Conservation (phyloP, 1,284 basidiomycete genomes). For the Pyrrhoderma noxium region DNA sequence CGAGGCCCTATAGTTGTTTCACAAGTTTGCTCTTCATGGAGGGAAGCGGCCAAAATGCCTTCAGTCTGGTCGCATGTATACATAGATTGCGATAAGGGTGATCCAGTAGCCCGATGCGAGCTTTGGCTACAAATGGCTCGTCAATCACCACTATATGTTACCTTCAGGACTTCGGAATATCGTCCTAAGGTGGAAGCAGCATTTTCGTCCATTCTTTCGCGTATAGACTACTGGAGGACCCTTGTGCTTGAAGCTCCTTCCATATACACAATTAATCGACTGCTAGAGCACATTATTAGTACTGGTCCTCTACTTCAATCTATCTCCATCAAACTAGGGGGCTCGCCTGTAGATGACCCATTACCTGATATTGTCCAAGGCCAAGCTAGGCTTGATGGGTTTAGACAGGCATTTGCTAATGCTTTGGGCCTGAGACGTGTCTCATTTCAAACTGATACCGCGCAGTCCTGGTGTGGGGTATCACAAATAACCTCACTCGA, state of each 20-base stretch:
- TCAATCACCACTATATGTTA: constrained; percentile 11
- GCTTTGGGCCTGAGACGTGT: constrained; percentile 12
- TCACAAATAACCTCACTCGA: constrained; percentile 10
- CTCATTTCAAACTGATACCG: constrained; percentile 5
- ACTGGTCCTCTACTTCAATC: constrained; percentile 9
- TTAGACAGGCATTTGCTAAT: constrained; percentile 6
- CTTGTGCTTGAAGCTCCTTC: constrained; percentile 14
- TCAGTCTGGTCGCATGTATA: constrained; percentile 53
- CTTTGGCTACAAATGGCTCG: constrained; percentile 18
- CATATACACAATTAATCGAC: constrained; percentile 9
- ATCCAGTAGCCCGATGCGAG: constrained; percentile 32
- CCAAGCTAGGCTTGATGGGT: constrained; percentile 2
- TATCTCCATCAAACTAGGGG: constrained; percentile 7
- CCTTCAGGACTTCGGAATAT: constrained; percentile 13
- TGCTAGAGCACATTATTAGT: constrained; percentile 5
- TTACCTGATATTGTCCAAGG: constrained; percentile 8
- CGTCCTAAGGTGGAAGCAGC: constrained; percentile 5
- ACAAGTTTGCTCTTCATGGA: constrained; percentile 56
- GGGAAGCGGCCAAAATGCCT: constrained; percentile 42
- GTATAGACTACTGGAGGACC: constrained; percentile 10
- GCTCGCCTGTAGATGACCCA: constrained; percentile 1
- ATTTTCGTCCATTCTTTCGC: constrained; percentile 1
- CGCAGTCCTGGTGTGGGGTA: constrained; percentile 13
- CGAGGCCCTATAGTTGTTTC: constrained; percentile 48
- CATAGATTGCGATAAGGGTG: constrained; percentile 39